Conservation (phyloP, 2,329 filamentous ascomycete genomes). For the Fusarium gaditjirri region DNA sequence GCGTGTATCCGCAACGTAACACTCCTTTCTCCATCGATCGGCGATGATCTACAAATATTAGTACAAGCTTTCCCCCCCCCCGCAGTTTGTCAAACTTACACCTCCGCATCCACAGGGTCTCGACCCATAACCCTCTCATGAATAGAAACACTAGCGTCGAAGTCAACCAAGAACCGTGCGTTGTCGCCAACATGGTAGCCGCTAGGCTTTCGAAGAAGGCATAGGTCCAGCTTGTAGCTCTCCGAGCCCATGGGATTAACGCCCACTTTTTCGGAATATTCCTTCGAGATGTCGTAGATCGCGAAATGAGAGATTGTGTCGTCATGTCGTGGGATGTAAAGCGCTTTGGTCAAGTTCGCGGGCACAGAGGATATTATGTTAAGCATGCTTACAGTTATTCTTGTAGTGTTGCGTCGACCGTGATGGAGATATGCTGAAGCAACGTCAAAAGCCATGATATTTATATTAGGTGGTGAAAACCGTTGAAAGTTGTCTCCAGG, state of each 20-base stretch:
- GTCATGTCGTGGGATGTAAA: slow-evolving; percentile 6
- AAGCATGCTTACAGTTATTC: not conserved
- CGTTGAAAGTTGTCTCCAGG: not conserved
- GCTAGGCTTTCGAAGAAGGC: slow-evolving; percentile 12
- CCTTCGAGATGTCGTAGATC: slow-evolving; percentile 4
- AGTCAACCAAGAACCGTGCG: slow-evolving; percentile 9
- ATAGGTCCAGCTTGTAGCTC: slow-evolving; percentile 14
- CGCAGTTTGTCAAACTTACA: slow-evolving; percentile 1
- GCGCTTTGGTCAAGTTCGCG: not conserved
- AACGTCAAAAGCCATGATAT: not conserved
- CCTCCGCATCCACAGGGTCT: not conserved
- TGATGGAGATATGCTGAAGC: not conserved
- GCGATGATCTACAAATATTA: not conserved
- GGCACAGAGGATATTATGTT: slow-evolving; percentile 2
- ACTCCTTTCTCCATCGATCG: not conserved
- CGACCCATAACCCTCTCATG: not conserved
- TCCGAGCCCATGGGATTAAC: not conserved
- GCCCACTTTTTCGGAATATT: not conserved
- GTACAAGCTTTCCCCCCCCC: fast-evolving
- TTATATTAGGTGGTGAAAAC: not conserved
- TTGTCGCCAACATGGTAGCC: not conserved
- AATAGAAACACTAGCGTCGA: not conserved
- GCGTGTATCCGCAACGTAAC: not conserved
- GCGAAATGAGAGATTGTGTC: not conserved
- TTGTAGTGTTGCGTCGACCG: not conserved